A percentile compares a stretch with the other conserved stretches of the same genome.
Evolutionary conservation across 352 stramenopile species (phyloP).

Genomic region (Globisporangium solare): DNA sequence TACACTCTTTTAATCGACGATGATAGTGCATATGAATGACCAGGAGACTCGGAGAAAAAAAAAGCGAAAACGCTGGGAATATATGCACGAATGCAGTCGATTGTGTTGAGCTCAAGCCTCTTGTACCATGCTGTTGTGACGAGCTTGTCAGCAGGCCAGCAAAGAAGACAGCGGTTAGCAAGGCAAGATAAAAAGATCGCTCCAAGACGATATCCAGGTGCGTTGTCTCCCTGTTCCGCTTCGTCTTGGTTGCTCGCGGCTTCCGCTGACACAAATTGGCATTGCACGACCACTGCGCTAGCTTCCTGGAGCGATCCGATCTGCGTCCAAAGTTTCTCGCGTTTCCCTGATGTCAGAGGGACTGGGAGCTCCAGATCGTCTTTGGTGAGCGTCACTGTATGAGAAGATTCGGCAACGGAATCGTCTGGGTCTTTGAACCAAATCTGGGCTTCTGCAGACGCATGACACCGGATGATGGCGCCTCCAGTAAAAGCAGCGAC

Average conservation of each 20-base stretch:
- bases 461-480: constrained; percentile 27
- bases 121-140: too few species aligned
- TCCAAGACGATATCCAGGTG: constrained; percentile 29
- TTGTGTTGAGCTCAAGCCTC: neutral
- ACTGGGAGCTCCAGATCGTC: constrained; percentile 38
- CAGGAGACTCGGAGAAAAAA: neutral
- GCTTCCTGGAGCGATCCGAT: constrained; percentile 63
- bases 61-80: neutral
- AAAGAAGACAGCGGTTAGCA: constrained; percentile 17
- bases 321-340: constrained; percentile 63
- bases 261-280: constrained; percentile 39
- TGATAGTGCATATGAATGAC: neutral
- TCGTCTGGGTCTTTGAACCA: constrained; percentile 20
- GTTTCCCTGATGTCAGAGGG: neutral
- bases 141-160: too few species aligned
- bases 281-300: constrained; percentile 68
- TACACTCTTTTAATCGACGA: neutral
- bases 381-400: constrained; percentile 26
- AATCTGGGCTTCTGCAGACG: constrained; percentile 30
- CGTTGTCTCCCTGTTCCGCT: neutral
- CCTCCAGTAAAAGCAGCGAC: neutral
- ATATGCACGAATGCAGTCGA: neutral
- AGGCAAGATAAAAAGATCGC: constrained; percentile 59
- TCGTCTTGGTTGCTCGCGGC: constrained; percentile 22
- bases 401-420: neutral